A percentile compares a stretch with the other conserved stretches of the same genome.
Conservation (phyloP, 768 basidiomycete species). For the Gymnopilus junonius region DNA sequence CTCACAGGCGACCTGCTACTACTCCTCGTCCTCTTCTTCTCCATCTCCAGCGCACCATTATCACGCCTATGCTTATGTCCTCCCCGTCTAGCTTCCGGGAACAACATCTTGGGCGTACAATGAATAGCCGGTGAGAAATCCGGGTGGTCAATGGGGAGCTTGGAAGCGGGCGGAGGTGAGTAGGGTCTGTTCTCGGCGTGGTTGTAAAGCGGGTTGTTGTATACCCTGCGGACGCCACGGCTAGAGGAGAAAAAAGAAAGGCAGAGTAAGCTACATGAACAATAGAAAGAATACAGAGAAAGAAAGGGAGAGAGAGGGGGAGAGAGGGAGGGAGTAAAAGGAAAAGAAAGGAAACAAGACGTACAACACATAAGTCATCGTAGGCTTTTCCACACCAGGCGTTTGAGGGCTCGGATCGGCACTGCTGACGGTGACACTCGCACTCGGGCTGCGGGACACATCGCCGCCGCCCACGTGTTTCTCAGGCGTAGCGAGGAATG, state of each 20-base stretch:
- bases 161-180: conserved; percentile 50
- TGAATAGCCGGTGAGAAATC: conserved; percentile 63
- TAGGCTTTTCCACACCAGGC: conserved; percentile 60
- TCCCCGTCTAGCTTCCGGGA: conserved; percentile 39
- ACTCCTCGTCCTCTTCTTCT: too few relatives aligned
- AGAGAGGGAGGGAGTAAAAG: too few relatives aligned
- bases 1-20: too few relatives aligned
- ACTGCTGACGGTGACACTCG: conserved; percentile 21
- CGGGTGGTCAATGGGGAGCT: conserved; percentile 63
- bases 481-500: conserved; percentile 58
- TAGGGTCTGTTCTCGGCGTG: conserved; percentile 43
- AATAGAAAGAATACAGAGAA: too few relatives aligned
- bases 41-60: too few relatives aligned
- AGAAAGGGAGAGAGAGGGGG: too few relatives aligned
- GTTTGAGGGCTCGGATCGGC: conserved; percentile 35
- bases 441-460: conserved; percentile 28
- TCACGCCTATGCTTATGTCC: neutral
- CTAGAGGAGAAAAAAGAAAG: conserved; percentile 45
- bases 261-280: too few relatives aligned
- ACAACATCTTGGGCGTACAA: conserved; percentile 60
- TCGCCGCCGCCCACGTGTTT: conserved; percentile 17
- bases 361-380: conserved; percentile 75
- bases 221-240: conserved; percentile 67
- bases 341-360: conserved; percentile 39
- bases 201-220: conserved; percentile 68